Evolutionary conservation across 495 filamentous ascomycete genomes (phyloP).

Genomic region (Penicillium parvum): DNA sequence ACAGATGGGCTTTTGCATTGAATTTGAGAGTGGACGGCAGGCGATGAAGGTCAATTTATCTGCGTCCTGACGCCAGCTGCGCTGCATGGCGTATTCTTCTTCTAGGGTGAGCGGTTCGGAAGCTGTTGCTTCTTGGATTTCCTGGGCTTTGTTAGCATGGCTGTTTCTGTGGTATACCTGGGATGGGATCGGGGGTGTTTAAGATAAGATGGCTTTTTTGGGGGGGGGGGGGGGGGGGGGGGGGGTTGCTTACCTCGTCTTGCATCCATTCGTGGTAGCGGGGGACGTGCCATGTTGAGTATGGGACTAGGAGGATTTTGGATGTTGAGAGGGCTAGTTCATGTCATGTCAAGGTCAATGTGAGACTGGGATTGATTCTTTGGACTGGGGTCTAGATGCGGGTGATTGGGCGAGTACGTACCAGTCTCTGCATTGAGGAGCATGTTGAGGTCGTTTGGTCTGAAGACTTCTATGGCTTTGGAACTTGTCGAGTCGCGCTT

Average conservation of each 20-base stretch:
- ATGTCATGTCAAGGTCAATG: background rate
- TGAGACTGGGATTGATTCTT: background rate
- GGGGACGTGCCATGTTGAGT: constrained; percentile 73
- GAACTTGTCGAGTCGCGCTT: no score
- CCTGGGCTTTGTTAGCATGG: constrained; percentile 38
- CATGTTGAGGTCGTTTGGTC: constrained; percentile 19
- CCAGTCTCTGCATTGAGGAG: constrained; percentile 41
- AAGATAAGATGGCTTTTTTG: background rate
- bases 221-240: background rate
- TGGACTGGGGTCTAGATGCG: constrained; percentile 1
- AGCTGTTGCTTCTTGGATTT: constrained; percentile 77
- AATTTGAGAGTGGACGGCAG: constrained; percentile 24
- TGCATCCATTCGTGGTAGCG: constrained; percentile 90
- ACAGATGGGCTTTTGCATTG: constrained; percentile 7
- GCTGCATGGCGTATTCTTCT: constrained; percentile 83
- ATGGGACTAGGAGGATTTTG: constrained; percentile 72
- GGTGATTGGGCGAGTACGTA: constrained; percentile 11
- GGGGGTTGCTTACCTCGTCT: constrained; percentile 67
- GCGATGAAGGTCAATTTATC: constrained; percentile 51
- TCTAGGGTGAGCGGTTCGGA: constrained; percentile 73
- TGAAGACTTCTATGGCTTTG: no score
- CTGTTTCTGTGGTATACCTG: background rate
- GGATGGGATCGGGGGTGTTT: no score
- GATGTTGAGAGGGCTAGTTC: constrained; percentile 62
- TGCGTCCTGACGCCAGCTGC: constrained; percentile 67